Percentiles rank a stretch among this genome's conserved stretches.
Evolutionary conservation across 2,329 filamentous ascomycete species (phyloP).

Genomic region (Aspergillus proliferans): DNA sequence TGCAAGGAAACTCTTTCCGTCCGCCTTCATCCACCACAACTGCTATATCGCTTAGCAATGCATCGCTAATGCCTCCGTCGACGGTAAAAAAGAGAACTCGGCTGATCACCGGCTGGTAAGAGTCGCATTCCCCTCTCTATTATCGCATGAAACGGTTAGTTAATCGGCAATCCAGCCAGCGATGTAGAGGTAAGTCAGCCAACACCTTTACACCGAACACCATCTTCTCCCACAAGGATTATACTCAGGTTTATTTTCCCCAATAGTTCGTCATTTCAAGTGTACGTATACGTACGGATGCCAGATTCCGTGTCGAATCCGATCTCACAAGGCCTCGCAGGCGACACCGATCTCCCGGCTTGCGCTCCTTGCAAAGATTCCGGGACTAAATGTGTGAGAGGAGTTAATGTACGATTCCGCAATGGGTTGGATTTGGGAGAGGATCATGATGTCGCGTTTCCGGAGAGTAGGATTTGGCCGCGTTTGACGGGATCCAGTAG

Average conservation of each 20-base stretch:
- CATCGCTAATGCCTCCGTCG: constrained; percentile 8
- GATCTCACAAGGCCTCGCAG: constrained; percentile 5
- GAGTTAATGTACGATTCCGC: constrained; percentile 16
- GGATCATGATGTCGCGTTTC: constrained; percentile 10
- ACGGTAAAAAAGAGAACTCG: constrained; percentile 11
- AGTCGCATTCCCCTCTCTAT: background rate
- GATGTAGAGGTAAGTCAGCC: constrained; percentile 18
- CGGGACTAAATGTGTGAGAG: constrained; percentile 12
- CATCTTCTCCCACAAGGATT: no score
- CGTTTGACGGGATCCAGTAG: constrained; percentile 11
- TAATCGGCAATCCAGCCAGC: constrained; percentile 8
- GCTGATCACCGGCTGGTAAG: constrained; percentile 17
- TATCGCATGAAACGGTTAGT: constrained; percentile 1
- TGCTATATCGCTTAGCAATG: background rate
- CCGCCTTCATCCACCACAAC: background rate
- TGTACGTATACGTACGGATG: constrained; percentile 10
- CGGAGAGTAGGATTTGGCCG: constrained; percentile 11
- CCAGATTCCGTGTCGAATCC: background rate
- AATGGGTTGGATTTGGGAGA: constrained; percentile 10
- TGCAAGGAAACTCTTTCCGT: constrained; percentile 17
- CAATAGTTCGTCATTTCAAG: constrained; percentile 18
- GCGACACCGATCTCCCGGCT: constrained; percentile 9
- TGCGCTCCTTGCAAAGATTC: constrained; percentile 15
- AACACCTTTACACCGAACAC: no score
- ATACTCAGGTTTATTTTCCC: background rate